Evolutionary conservation across 2,329 filamentous ascomycete genomes (phyloP).

Genomic region (Pyrenophora graminea): DNA sequence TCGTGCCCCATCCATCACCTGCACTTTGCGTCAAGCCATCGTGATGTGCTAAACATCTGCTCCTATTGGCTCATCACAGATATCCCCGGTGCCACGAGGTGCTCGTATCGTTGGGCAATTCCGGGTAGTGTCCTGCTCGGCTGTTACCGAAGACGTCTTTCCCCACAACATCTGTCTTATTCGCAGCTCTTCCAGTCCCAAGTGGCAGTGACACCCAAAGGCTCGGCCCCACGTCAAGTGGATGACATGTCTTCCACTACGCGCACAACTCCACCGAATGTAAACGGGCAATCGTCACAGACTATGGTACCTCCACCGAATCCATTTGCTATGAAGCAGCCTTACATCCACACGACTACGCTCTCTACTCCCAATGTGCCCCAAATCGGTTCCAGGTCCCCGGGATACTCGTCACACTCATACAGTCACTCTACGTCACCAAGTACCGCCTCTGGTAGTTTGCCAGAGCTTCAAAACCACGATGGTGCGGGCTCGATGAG

Average conservation of each 20-base stretch:
- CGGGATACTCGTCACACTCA: slow-evolving; percentile 35
- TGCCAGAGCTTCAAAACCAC: slow-evolving; percentile 37
- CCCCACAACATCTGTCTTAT: slow-evolving; percentile 26
- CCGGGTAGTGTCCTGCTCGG: slow-evolving; percentile 37
- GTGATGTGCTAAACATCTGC: slow-evolving; percentile 28
- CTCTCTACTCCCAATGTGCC: slow-evolving; percentile 37
- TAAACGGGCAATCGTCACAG: slow-evolving; percentile 41
- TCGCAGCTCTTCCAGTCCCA: slow-evolving; percentile 11
- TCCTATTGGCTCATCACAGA: slow-evolving; percentile 32
- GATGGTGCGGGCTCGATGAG: slow-evolving; percentile 46
- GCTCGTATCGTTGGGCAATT: slow-evolving; percentile 33
- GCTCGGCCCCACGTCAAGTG: slow-evolving; percentile 7
- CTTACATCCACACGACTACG: slow-evolving; percentile 29
- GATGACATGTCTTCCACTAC: slow-evolving; percentile 19
- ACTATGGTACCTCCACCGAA: slow-evolving; percentile 40
- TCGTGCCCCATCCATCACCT: slow-evolving; percentile 13
- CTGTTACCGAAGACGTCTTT: slow-evolving; percentile 39
- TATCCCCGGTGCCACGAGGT: slow-evolving; percentile 16
- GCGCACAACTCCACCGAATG: slow-evolving; percentile 40
- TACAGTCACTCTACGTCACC: slow-evolving; percentile 45
- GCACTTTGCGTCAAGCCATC: slow-evolving; percentile 21
- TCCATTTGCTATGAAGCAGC: slow-evolving; percentile 36
- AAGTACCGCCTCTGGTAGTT: slow-evolving; percentile 40
- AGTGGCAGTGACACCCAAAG: slow-evolving; percentile 1
- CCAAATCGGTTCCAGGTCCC: slow-evolving; percentile 37